Evolutionary conservation across 495 filamentous ascomycete species (phyloP).

Genomic region (Penicillium lividum): DNA sequence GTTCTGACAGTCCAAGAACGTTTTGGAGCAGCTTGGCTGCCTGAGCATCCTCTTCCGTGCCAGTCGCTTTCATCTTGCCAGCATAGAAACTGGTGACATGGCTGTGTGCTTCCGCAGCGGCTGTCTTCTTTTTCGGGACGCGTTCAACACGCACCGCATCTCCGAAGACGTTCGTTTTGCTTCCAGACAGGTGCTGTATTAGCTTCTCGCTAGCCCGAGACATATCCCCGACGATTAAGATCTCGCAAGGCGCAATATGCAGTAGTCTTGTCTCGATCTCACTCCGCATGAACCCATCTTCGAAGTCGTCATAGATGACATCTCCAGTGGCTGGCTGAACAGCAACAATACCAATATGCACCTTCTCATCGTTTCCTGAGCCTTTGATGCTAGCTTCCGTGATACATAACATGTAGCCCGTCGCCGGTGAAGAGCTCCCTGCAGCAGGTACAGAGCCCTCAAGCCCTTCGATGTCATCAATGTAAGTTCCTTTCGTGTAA

Average conservation of each 20-base stretch:
- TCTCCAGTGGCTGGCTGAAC: conserved; percentile 96
- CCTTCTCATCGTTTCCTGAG: conserved; percentile 87
- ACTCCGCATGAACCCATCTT: conserved; percentile 97
- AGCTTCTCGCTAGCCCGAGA: conserved; percentile 94
- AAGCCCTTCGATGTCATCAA: conserved; percentile 88
- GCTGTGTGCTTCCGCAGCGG: conserved; percentile 79
- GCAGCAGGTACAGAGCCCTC: conserved; percentile 51
- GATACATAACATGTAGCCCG: conserved; percentile 89
- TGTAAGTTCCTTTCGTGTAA: conserved; percentile 98
- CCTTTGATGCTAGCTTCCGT: conserved; percentile 87
- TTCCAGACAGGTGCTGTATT: conserved; percentile 84
- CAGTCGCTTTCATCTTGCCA: conserved; percentile 70
- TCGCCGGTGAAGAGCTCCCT: conserved; percentile 64
- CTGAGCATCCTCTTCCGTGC: conserved; percentile 45
- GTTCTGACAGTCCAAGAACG: conserved; percentile 79
- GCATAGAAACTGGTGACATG: conserved; percentile 96
- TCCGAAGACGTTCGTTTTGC: conserved; percentile 89
- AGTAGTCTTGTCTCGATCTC: conserved; percentile 93
- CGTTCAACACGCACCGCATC: conserved; percentile 85
- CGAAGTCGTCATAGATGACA: conserved; percentile 94
- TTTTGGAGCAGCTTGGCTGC: conserved; percentile 73
- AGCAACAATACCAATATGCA: conserved; percentile 88
- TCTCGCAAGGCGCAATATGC: conserved; percentile 94
- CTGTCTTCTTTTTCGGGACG: conserved; percentile 72
- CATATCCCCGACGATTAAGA: conserved; percentile 90